These are phyloP conservation scores for Macrotyloma uniflorum DNA, from an alignment of 306 rosid species.

Conservation along the genomic window DNA sequence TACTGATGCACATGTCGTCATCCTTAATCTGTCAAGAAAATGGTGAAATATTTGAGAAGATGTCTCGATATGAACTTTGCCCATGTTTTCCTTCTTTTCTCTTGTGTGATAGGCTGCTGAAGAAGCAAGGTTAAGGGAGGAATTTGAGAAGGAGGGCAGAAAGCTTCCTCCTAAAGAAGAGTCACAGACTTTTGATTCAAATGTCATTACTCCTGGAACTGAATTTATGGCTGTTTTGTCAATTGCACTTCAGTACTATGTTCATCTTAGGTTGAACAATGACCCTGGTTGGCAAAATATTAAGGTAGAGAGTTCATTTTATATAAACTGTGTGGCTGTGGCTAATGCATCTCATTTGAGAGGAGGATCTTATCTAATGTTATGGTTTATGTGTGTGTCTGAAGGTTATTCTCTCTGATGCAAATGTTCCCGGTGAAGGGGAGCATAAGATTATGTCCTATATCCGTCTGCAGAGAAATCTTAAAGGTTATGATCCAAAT, in stretches of 20 bases:
- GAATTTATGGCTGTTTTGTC: constrained; percentile 94
- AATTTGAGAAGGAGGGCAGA: constrained; percentile 95
- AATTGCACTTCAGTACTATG: constrained; percentile 86
- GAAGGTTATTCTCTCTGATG: constrained; percentile 98
- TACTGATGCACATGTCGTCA: not conserved
- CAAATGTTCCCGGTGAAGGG: constrained; percentile 99
- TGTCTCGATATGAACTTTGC: not conserved
- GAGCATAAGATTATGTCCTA: constrained; percentile 99
- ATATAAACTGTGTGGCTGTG: constrained; percentile 9
- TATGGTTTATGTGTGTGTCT: constrained; percentile 7
- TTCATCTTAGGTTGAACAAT: constrained; percentile 91
- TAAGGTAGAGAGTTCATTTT: constrained; percentile 59
- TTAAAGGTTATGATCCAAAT: constrained; percentile 89
- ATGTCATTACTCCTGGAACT: constrained; percentile 99
- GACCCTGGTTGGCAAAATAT: constrained; percentile 96
- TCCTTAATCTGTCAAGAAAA: not conserved
- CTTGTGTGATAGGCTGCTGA: constrained; percentile 72
- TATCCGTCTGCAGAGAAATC: constrained; percentile 95
- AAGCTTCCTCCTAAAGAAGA: constrained; percentile 88
- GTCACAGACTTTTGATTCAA: constrained; percentile 80
- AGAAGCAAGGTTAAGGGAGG: constrained; percentile 85
- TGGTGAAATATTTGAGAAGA: not conserved
- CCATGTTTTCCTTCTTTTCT: not conserved
- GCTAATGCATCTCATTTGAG: not conserved
- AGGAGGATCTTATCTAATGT: constrained; percentile 23